These are phyloP conservation scores for Theobroma grandiflorum DNA, from an alignment of 441 rosid species.

Conservation along the genomic window DNA sequence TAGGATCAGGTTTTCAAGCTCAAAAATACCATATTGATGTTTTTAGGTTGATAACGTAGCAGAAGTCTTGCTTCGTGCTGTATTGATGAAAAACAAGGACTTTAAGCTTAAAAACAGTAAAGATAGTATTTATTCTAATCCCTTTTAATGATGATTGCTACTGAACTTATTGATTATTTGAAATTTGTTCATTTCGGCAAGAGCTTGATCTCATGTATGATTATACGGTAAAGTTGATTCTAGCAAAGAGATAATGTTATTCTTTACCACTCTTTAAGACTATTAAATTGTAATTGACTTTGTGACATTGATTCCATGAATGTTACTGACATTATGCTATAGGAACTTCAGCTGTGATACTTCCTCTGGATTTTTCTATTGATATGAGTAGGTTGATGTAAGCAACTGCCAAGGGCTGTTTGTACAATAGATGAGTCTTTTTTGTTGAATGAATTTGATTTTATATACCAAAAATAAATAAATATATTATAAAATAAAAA, in stretches of 20 bases:
- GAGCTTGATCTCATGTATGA: not conserved
- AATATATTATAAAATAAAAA: not conserved
- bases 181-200: not conserved
- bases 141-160: not conserved
- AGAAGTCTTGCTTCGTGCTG: not conserved
- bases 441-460: not conserved
- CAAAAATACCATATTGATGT: not conserved
- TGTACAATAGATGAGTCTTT: not conserved
- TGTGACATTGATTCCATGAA: not conserved
- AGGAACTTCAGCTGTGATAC: not conserved
- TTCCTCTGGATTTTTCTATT: not conserved
- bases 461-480: not conserved
- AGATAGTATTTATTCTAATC: not conserved
- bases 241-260: not conserved
- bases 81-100: not conserved
- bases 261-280: not conserved
- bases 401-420: not conserved
- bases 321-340: not conserved
- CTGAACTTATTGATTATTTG: not conserved
- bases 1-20: not conserved
- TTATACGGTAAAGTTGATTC: not conserved
- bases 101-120: not conserved
- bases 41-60: not conserved
- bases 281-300: not conserved
- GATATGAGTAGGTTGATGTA: not conserved